Base-by-base conservation (phyloP, 129 eudicot genomes). In the Tanacetum coccineum region DNA sequence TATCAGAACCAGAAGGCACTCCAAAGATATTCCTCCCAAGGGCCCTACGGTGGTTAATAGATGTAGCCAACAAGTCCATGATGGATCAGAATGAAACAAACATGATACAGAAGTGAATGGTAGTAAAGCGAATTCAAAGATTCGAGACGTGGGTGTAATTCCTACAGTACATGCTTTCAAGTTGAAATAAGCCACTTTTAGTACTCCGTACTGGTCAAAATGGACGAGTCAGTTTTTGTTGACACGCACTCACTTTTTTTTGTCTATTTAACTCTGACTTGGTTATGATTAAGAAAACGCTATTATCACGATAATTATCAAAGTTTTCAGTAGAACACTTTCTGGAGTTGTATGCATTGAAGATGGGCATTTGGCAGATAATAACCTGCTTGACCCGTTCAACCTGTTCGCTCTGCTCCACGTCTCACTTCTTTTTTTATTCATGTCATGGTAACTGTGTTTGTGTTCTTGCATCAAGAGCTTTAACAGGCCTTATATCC, bases 1-100 rank as follows among this genome's bases (percentile, higher is more conserved):
- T 94, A 17, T 87, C 99, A n/a, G 99, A 94, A 70, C 99, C 97
- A 3, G 95, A 94, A 78, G 99, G 99, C 70, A 80, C 99, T 20
- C 99, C 99, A 56, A 94, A 94, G 67, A 78, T 79, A 73, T 90
- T 94, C 70, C 88, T 94, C 26, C 30, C 99, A 54, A 79, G 86
- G 76, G 99, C 97, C 19, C 54, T 94, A 46, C 79, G 82, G 11
- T 87, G 95, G 97, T 81, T 94, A 75, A 79, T 94, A 39, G 86
- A 82, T 64, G 40, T 89, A 70, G 95, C 88, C 32, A 82, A 76
- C 55, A 76, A 53, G 58, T 73, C 92, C 49, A 60, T 73, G 71
- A 46, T 72, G 9, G 78, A 79, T 71, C 92, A 81, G 71, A 45
- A 57, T 44, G 77, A 63, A 32, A 70, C 70, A 50, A 78, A 64